phyloP scores from a whole-genome alignment of 2,329 filamentous ascomycete species.

The Colletotrichum caudatum region DNA sequence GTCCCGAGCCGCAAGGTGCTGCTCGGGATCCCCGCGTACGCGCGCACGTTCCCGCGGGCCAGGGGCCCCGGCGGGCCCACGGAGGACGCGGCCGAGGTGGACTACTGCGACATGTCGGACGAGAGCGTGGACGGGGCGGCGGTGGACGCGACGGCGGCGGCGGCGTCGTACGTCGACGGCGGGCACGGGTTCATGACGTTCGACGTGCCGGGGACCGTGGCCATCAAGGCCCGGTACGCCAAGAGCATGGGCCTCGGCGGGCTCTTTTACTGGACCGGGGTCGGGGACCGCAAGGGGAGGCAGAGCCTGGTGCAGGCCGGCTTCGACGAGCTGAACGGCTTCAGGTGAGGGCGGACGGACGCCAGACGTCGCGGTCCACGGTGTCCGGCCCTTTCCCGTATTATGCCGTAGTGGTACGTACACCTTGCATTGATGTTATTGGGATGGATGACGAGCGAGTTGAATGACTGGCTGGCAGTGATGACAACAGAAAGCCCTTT shows the following conservation, averaged over 20 bases:
- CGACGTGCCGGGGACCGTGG: conserved; percentile 71
- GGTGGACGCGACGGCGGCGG: conserved; percentile 64
- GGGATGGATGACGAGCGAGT: neutral
- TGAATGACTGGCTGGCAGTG: neutral
- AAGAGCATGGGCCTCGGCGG: conserved; percentile 67
- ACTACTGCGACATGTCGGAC: conserved; percentile 71
- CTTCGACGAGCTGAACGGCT: conserved; percentile 60
- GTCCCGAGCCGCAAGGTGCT: conserved; percentile 70
- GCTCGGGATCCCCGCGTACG: conserved; percentile 73
- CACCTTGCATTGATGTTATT: neutral
- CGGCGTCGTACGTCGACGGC: conserved; percentile 67
- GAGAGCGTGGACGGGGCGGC: conserved; percentile 56
- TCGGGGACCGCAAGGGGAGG: conserved; percentile 65
- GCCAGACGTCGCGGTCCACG: neutral
- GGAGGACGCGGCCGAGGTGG: conserved; percentile 64
- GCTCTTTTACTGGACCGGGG: conserved; percentile 77
- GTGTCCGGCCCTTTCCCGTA: neutral
- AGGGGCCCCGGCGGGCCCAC: conserved; percentile 65
- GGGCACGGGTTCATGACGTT: conserved; percentile 71
- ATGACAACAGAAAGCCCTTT: neutral
- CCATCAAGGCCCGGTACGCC: conserved; percentile 71
- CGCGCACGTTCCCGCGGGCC: conserved; percentile 69
- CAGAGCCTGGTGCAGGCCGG: conserved; percentile 72
- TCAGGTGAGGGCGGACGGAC: neutral
- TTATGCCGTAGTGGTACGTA: neutral